Base-by-base conservation (phyloP, 345 rosid species). In the Excoecaria agallocha region DNA sequence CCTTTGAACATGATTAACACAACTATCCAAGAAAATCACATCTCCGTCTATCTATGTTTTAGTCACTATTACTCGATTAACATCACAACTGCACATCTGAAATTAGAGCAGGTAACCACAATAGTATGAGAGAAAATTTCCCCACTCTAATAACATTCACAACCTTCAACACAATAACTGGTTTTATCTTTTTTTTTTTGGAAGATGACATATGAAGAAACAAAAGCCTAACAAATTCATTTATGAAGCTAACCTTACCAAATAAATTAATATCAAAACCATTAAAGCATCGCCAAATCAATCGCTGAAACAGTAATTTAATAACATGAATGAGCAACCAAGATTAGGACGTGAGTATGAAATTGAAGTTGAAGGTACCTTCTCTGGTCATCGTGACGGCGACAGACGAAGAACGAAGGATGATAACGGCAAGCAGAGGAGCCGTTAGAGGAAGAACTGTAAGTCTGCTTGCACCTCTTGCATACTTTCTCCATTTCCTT, bases 371-470 rank as follows among this genome's bases (percentile, higher is more conserved):
- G 59, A 64, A 54, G 57, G 9, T 55, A 94, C 98, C 98, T 86
- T 77, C 82, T 91, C 77, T 90, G 98, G 78, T 94, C 98, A 82
- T 92, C 98, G 87, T 94, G 98, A 77, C 97, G 97, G 57, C 97
- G 96, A 73, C 96, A 92, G 68, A 94, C 97, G 77, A 89, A 92
- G 81, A 92, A 88, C 55, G 98, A 89, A 79, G 91, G 86, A 79
- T 94, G 97, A 77, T 88, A 94, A 61, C 94, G 89, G 72, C 98
- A 94, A 46, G 98, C 80, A 65, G 88, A 87, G 37, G 89, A 68
- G 75, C 77, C 55, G 76, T 94, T 92, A n/a, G 89, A 83, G 12
- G 91, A 82, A 39, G 79, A 71, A n/a, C 17, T 80, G 86, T 76
- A 94, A 52, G 81, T 74, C 25, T 52, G 82, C 71, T 90, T 82